Conservation (phyloP, 140 eudicot species). For the Oenanthe javanica region DNA sequence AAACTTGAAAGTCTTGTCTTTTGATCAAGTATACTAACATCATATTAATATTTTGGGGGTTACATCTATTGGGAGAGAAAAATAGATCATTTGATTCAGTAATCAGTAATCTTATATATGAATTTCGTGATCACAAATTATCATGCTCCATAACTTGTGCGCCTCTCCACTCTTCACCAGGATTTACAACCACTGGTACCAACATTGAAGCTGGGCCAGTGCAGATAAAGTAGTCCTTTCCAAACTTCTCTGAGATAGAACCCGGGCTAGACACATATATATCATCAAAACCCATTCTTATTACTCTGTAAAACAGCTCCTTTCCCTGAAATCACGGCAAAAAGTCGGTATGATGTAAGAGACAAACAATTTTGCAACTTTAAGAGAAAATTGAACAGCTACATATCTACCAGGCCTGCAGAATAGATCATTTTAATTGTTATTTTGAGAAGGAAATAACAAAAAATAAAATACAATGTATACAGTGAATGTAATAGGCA, state of each 20-base stretch:
- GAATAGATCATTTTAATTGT: neutral
- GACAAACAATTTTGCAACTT: neutral
- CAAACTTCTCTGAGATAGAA: conserved; percentile 54
- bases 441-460: too few relatives aligned
- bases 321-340: conserved; percentile 43
- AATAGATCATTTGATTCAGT: neutral
- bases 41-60: neutral
- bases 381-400: neutral
- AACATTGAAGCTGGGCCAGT: conserved; percentile 78
- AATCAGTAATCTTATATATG: neutral
- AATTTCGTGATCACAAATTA: conserved; percentile 42
- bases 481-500: neutral
- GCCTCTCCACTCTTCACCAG: conserved; percentile 93
- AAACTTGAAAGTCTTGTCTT: neutral
- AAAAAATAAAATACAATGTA: neutral
- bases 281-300: conserved; percentile 81
- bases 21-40: neutral
- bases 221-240: conserved; percentile 72
- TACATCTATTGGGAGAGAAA: neutral
- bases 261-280: conserved; percentile 85
- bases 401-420: neutral
- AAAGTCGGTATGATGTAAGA: neutral
- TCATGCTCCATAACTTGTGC: conserved; percentile 90
- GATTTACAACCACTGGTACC: conserved; percentile 64
- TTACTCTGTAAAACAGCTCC: conserved; percentile 61